Evolutionary conservation across 2,329 filamentous ascomycete genomes (phyloP).

Genomic region (Clonostachys rhizophaga): DNA sequence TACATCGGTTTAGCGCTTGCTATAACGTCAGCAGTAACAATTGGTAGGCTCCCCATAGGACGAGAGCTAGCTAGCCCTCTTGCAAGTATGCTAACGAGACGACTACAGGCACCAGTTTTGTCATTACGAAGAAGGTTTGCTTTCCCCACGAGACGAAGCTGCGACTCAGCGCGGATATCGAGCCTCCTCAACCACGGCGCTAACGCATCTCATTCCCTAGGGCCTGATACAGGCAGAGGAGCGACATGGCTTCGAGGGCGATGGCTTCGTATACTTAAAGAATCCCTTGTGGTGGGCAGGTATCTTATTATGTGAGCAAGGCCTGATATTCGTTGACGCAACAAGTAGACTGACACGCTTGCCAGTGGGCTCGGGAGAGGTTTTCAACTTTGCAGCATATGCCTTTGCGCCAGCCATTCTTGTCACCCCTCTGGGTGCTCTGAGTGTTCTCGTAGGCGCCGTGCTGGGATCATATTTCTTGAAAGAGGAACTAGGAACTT

Average conservation of each 20-base stretch:
- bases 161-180: too few relatives aligned
- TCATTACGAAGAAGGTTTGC: constrained; percentile 94
- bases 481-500: constrained; percentile 79
- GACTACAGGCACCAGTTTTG: constrained; percentile 80
- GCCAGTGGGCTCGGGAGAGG: constrained; percentile 83
- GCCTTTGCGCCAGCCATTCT: constrained; percentile 98
- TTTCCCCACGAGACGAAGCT: not conserved
- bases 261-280: constrained; percentile 89
- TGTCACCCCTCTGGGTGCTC: constrained; percentile 88
- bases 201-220: constrained; percentile 30
- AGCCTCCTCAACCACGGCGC: not conserved
- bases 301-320: constrained; percentile 72
- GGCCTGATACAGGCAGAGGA: constrained; percentile 88
- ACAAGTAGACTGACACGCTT: constrained; percentile 10
- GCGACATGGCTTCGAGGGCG: constrained; percentile 91
- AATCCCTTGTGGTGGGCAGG: constrained; percentile 98
- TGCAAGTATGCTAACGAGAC: constrained; percentile 10
- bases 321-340: not conserved
- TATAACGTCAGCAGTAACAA: constrained; percentile 70
- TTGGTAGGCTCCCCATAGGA: constrained; percentile 49
- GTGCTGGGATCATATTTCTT: constrained; percentile 94
- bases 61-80: not conserved
- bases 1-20: constrained; percentile 74
- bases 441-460: constrained; percentile 92
- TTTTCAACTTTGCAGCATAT: constrained; percentile 97